phyloP scores from a whole-genome alignment of 2,329 filamentous ascomycete genomes.

The Colletotrichum tabaci region DNA sequence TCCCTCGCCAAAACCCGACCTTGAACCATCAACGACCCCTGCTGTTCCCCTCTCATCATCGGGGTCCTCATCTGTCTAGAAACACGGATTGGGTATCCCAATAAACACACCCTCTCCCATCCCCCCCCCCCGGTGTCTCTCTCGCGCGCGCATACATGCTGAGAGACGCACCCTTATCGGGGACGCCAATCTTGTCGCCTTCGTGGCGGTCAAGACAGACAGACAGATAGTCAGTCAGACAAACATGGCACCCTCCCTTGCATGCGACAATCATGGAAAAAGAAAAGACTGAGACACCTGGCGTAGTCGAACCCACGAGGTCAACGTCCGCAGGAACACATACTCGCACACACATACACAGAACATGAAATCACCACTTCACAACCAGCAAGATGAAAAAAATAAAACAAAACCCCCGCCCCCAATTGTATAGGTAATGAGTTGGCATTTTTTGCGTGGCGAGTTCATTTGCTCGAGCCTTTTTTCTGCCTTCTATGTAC shows the following conservation, averaged over 20 bases:
- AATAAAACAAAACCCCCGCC: background rate
- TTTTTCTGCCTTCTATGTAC: conserved; percentile 35
- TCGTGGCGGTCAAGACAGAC: conserved; percentile 31
- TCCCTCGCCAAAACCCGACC: too few relatives aligned
- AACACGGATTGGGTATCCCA: background rate
- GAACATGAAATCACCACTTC: background rate
- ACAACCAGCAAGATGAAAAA: background rate
- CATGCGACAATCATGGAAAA: background rate
- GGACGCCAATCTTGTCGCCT: conserved; percentile 5
- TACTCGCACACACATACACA: background rate
- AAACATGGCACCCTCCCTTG: conserved; percentile 13
- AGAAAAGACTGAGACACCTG: conserved; percentile 23
- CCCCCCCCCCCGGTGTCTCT: background rate
- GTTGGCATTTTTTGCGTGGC: conserved; percentile 33
- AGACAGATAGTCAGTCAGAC: background rate
- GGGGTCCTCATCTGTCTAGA: too few relatives aligned
- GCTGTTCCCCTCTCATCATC: too few relatives aligned
- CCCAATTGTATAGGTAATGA: conserved; percentile 4
- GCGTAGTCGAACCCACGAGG: conserved; percentile 26
- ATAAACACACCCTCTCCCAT: background rate
- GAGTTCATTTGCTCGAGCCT: conserved; percentile 39
- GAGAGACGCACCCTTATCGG: background rate
- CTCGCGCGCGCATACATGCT: too few relatives aligned
- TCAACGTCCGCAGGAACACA: conserved; percentile 24
- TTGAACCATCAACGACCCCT: too few relatives aligned